phyloP scores from a whole-genome alignment of 495 filamentous ascomycete genomes.

The Podospora comata region DNA sequence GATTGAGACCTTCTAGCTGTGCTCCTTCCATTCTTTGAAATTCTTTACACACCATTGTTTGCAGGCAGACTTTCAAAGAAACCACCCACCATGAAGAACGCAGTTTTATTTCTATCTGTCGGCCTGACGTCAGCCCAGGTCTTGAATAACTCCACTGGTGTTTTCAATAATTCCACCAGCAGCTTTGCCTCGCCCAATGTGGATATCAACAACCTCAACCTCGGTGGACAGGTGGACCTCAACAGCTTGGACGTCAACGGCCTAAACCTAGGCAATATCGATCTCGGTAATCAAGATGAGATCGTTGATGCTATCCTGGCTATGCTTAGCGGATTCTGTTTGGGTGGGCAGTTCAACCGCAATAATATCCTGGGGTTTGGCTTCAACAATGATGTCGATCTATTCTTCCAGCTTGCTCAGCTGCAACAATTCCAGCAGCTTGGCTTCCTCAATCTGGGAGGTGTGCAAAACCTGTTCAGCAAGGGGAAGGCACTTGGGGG shows the following conservation, averaged over 20 bases:
- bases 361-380: conserved; percentile 33
- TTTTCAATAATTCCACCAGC: conserved; percentile 2
- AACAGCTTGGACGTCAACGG: conserved; percentile 23
- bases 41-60: conserved; percentile 1
- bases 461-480: conserved; percentile 38
- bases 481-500: conserved; percentile 31
- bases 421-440: conserved; percentile 40
- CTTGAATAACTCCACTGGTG: conserved; percentile 7
- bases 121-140: conserved; percentile 34
- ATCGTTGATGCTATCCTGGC: conserved; percentile 33
- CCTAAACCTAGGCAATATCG: conserved; percentile 46
- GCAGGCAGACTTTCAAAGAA: conserved; percentile 7
- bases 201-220: not conserved
- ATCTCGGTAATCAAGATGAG: conserved; percentile 40
- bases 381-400: conserved; percentile 36
- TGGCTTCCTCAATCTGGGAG: conserved; percentile 36
- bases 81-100: conserved; percentile 28
- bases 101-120: conserved; percentile 28
- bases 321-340: conserved; percentile 35
- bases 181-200: conserved; percentile 4
- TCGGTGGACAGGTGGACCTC: conserved; percentile 13
- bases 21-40: not conserved
- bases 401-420: conserved; percentile 44
- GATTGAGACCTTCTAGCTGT: conserved; percentile 2
- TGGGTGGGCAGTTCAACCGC: conserved; percentile 35